These are phyloP conservation scores for Starmerella cellae DNA, from an alignment of 805 yeast species.

Conservation along the genomic window DNA sequence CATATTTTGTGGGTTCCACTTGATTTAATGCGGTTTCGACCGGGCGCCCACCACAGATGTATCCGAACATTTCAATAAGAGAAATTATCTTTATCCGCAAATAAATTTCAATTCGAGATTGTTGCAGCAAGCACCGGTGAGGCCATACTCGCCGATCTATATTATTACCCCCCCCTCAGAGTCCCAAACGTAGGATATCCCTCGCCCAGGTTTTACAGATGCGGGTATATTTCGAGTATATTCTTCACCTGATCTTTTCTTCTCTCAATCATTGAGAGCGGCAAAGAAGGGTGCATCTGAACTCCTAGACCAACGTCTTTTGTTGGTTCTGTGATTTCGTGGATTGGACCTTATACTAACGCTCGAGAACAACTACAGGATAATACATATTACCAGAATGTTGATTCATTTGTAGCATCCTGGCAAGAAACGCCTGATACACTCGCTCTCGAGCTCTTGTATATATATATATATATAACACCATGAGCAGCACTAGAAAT, in stretches of 20 bases:
- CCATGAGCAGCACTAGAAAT: neutral
- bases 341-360: slow-evolving; percentile 16
- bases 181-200: neutral
- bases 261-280: slow-evolving; percentile 1
- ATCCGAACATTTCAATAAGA: slow-evolving; percentile 47
- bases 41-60: slow-evolving; percentile 63
- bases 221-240: too few species aligned
- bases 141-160: neutral
- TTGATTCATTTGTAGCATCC: slow-evolving; percentile 13
- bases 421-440: slow-evolving; percentile 25
- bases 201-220: neutral
- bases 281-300: slow-evolving; percentile 4
- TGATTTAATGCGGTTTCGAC: slow-evolving; percentile 36
- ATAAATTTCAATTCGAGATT: too few species aligned
- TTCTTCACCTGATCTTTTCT: neutral
- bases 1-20: slow-evolving; percentile 55
- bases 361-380: slow-evolving; percentile 20
- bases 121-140: too few species aligned
- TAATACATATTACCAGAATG: slow-evolving; percentile 23
- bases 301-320: neutral
- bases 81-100: too few species aligned
- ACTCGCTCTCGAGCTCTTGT: neutral
- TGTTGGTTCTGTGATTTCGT: neutral
- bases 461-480: neutral
- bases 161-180: neutral